Evolutionary conservation across 2,329 filamentous ascomycete species (phyloP), one percentile per base, ranked within the genome.

Genomic region (Neonectria magnoliae): DNA sequence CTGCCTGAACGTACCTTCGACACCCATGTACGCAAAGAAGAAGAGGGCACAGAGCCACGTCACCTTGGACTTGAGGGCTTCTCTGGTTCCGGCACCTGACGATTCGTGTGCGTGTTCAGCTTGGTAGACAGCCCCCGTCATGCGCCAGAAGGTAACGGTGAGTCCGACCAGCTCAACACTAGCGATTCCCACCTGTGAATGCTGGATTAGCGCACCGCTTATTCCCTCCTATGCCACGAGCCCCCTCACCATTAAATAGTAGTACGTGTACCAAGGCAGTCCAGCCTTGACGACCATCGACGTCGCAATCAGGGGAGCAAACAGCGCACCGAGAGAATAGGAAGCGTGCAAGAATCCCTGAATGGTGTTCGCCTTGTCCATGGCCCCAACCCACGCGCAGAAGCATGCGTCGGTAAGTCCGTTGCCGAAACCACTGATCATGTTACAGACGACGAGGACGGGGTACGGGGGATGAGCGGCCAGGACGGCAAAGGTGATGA

Each of bases 11-110:
- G 25, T 56, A 80, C 79, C 89, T 78, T 94, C 92, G 0, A 89
- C 83, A 0, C 92, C 92, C 20, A 93, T 90, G 73, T 94, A 94
- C 4, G 87, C 84, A 31, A 93, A 86, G 51, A 94, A 83, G 75
- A 94, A 94, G 0, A 90, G 68, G 0, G 91, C 83, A 57, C 86
- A 86, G 2, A 91, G 81, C 89, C 90, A 92, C 0, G 90, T 91
- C 0, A 90, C 84, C 65, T 80, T 81, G 5, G 79, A 78, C 47
- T 78, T 77, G 13, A 88, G 77, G 0, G 80, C 80, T 10, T 77
- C 75, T 27, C 76, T 73, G 0, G 79, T 81, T 0, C 80, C 79
- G 1, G 75, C 76, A 0, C 78, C 75, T 0, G 66, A 63, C 0
- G 69, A 60, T 4, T 73, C 73, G 10, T 71, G 69, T 1, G 66